Percentiles rank a stretch among this genome's conserved stretches.
Conservation (phyloP, 768 basidiomycete genomes). For the Cantharellus cinnabarinus region DNA sequence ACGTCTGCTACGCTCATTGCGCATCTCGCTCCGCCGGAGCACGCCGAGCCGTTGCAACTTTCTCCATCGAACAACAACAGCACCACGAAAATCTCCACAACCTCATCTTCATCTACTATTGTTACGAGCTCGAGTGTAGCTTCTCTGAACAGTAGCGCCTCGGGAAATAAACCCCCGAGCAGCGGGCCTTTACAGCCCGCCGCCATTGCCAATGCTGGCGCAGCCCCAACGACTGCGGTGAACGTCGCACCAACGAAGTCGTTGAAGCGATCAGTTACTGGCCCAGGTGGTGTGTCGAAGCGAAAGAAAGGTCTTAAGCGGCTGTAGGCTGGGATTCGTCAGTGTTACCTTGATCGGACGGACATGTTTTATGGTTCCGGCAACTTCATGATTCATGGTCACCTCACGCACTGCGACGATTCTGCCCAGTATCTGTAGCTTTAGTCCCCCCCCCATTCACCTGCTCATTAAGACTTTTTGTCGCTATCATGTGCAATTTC, state of each 20-base stretch:
- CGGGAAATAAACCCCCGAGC: neutral
- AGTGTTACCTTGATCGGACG: neutral
- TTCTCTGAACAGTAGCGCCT: neutral
- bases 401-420: too few species aligned
- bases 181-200: neutral
- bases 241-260: neutral
- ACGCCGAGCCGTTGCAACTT: conserved; percentile 10
- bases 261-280: conserved; percentile 12
- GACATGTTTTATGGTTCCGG: too few species aligned
- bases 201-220: neutral
- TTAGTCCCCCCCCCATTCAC: too few species aligned
- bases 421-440: too few species aligned
- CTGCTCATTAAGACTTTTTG: too few species aligned
- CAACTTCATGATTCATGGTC: too few species aligned
- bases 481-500: too few species aligned
- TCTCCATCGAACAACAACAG: conserved; percentile 4
- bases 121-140: neutral
- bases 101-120: conserved; percentile 28
- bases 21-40: neutral
- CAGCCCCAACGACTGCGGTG: conserved; percentile 14
- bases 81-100: conserved; percentile 15
- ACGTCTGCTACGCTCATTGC: conserved; percentile 1
- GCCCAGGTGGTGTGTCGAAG: conserved; percentile 34
- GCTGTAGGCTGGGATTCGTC: conserved; percentile 20
- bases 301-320: conserved; percentile 77